Evolutionary conservation across 78 protist genomes (phyloP).

Genomic region (Planoprotostelium fungivorum): DNA sequence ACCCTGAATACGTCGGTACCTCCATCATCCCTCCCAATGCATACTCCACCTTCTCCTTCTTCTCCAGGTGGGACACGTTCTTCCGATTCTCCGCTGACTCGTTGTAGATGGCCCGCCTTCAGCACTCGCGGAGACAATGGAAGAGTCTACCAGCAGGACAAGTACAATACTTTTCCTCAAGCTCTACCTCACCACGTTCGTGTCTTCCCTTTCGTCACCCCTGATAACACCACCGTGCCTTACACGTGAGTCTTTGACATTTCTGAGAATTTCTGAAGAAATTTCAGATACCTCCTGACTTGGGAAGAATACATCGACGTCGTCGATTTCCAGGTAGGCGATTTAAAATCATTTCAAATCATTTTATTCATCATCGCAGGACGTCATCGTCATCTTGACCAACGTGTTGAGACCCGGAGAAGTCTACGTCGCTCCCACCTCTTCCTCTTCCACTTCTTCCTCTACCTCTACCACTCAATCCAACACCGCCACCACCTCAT

Average conservation of each 20-base stretch:
- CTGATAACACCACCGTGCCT: neutral
- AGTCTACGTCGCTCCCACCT: neutral
- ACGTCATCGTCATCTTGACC: neutral
- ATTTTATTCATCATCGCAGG: too few relatives aligned
- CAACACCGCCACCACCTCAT: neutral
- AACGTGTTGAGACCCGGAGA: neutral
- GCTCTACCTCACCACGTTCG: neutral
- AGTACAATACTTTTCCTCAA: neutral
- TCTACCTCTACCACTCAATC: neutral
- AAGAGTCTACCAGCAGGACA: neutral
- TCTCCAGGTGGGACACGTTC: neutral
- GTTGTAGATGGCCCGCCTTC: neutral
- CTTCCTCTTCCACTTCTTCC: neutral
- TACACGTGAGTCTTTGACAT: neutral
- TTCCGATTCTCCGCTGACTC: neutral
- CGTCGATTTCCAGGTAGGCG: neutral
- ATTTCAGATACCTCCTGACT: neutral
- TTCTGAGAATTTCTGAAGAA: neutral
- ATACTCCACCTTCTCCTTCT: neutral
- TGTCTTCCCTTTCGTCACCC: neutral
- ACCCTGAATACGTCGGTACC: neutral
- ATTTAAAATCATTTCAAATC: too few relatives aligned
- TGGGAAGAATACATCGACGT: neutral
- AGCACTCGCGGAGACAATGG: neutral
- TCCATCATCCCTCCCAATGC: neutral